Percentiles rank a stretch among this genome's conserved stretches.
Conservation (phyloP, 2,329 filamentous ascomycete species). For the Didymella exigua region DNA sequence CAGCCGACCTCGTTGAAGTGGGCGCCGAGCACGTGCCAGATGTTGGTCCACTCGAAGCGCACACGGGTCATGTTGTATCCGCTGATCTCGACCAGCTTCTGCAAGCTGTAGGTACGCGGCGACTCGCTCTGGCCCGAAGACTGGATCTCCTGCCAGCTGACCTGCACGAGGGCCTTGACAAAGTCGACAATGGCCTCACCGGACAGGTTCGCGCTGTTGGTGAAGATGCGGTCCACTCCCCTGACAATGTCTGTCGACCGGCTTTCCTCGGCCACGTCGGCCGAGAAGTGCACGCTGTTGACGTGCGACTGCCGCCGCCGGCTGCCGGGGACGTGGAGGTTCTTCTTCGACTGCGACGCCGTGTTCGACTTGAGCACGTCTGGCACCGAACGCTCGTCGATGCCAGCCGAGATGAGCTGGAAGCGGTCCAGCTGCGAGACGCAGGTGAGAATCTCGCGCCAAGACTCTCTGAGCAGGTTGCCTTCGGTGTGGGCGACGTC, state of each 20-base stretch:
- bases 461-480: slow-evolving; percentile 84
- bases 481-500: slow-evolving; percentile 94
- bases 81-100: slow-evolving; percentile 98
- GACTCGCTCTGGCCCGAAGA: slow-evolving; percentile 96
- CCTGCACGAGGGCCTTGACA: slow-evolving; percentile 86
- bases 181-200: slow-evolving; percentile 96
- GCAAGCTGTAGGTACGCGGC: slow-evolving; percentile 93
- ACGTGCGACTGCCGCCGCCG: slow-evolving; percentile 55
- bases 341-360: slow-evolving; percentile 67
- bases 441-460: slow-evolving; percentile 93
- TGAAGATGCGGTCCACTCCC: slow-evolving; percentile 93
- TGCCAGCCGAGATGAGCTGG: slow-evolving; percentile 91
- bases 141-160: slow-evolving; percentile 99
- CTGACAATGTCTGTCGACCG: slow-evolving; percentile 92
- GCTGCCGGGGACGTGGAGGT: slow-evolving; percentile 65
- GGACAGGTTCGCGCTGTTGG: slow-evolving; percentile 89
- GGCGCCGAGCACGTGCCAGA: slow-evolving; percentile 96
- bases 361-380: slow-evolving; percentile 82
- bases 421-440: slow-evolving; percentile 95
- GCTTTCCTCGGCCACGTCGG: slow-evolving; percentile 88
- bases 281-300: slow-evolving; percentile 60
- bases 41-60: slow-evolving; percentile 96
- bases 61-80: slow-evolving; percentile 99
- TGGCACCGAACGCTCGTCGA: slow-evolving; percentile 89
- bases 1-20: slow-evolving; percentile 99